phyloP scores from a whole-genome alignment of 306 rosid species.

The Glycine latifolia region DNA sequence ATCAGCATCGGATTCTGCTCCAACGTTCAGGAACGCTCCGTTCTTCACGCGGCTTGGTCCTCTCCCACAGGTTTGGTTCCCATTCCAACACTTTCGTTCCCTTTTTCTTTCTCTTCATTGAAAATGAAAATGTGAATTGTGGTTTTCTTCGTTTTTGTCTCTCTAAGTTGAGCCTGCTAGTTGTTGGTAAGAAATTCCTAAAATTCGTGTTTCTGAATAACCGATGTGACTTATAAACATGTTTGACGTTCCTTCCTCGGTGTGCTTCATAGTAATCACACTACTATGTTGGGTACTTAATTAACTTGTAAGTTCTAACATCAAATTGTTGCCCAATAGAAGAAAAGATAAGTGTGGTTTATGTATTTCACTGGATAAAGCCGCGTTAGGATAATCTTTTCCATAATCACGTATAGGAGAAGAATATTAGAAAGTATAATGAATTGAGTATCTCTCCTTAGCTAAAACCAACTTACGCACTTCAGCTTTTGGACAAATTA shows the following conservation, averaged over 20 bases:
- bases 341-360: background rate
- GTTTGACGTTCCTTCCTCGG: background rate
- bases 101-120: background rate
- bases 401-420: background rate
- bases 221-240: background rate
- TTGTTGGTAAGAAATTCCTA: background rate
- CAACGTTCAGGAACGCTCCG: constrained; percentile 93
- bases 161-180: no score
- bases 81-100: background rate
- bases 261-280: constrained; percentile 2
- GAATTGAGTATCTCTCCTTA: background rate
- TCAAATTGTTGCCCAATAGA: constrained; percentile 2
- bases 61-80: constrained; percentile 82
- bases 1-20: constrained; percentile 92
- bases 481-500: background rate
- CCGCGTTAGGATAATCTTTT: background rate
- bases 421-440: background rate
- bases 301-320: background rate
- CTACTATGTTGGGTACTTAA: background rate
- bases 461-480: background rate
- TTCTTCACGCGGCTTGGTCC: constrained; percentile 96
- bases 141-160: background rate
- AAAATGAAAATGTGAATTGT: constrained; percentile 1
- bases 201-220: background rate
- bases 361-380: no score